Evolutionary conservation across 1,284 basidiomycete genomes (phyloP).

Genomic region (Veloporphyrellus conicus): DNA sequence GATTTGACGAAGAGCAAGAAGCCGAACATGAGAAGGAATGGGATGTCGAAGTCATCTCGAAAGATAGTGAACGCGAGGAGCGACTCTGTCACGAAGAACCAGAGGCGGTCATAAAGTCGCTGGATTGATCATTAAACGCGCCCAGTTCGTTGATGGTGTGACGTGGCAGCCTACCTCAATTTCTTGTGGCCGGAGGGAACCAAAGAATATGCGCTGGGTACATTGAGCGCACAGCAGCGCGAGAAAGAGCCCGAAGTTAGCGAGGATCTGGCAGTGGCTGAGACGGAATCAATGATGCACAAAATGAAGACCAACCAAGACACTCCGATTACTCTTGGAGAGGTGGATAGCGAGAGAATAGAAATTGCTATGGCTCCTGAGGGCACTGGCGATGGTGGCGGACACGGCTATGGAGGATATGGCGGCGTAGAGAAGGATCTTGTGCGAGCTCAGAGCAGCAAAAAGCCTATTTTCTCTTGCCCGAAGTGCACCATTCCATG

Average conservation of each 20-base stretch:
- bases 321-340: constrained; percentile 85
- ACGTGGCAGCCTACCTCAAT: constrained; percentile 66
- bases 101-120: constrained; percentile 91
- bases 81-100: constrained; percentile 97
- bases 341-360: constrained; percentile 90
- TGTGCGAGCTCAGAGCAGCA: constrained; percentile 53
- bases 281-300: not conserved
- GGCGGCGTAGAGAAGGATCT: constrained; percentile 65
- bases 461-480: constrained; percentile 42
- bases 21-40: constrained; percentile 89
- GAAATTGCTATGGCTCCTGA: constrained; percentile 86
- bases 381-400: constrained; percentile 72
- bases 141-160: constrained; percentile 1
- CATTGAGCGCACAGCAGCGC: constrained; percentile 74
- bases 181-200: constrained; percentile 81
- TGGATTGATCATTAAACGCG: constrained; percentile 31
- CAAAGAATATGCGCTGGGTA: constrained; percentile 89
- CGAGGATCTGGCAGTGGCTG: constrained; percentile 67
- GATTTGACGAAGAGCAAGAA: constrained; percentile 92
- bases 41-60: constrained; percentile 88
- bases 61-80: constrained; percentile 96
- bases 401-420: constrained; percentile 70
- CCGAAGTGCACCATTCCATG: constrained; percentile 35
- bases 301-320: constrained; percentile 59
- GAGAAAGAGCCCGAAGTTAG: constrained; percentile 84